These are phyloP conservation scores for Acrodontium crateriforme DNA, from an alignment of 2,329 filamentous ascomycete genomes.

Conservation along the genomic window DNA sequence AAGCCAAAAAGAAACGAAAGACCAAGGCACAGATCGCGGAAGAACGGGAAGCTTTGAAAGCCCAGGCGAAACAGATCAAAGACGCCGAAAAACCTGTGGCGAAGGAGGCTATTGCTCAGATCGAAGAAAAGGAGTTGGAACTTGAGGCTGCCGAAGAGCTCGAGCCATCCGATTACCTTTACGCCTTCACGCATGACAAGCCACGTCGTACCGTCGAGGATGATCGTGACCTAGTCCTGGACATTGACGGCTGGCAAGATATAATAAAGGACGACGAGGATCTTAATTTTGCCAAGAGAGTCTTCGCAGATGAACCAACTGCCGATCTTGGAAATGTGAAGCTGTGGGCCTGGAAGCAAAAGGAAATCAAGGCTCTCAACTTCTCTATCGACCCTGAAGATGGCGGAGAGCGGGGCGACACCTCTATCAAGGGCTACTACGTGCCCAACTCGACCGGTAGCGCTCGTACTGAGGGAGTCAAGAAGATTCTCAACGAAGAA, in stretches of 20 bases:
- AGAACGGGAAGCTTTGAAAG: constrained; percentile 48
- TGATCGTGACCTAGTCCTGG: constrained; percentile 48
- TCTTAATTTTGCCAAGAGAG: constrained; percentile 40
- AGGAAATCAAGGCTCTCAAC: constrained; percentile 57
- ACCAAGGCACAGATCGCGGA: constrained; percentile 67
- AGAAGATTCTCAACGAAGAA: constrained; percentile 91
- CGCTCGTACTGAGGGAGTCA: constrained; percentile 82
- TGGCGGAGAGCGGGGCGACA: constrained; percentile 41
- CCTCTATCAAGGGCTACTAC: constrained; percentile 56
- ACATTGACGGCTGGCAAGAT: constrained; percentile 58
- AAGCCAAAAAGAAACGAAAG: constrained; percentile 48
- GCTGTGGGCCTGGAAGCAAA: constrained; percentile 58
- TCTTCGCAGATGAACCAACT: constrained; percentile 33
- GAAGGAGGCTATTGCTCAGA: constrained; percentile 24
- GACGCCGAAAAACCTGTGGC: constrained; percentile 15
- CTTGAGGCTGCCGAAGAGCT: constrained; percentile 39
- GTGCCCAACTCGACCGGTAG: constrained; percentile 74
- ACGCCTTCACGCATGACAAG: constrained; percentile 45
- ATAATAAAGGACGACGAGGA: constrained; percentile 58
- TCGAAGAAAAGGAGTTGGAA: constrained; percentile 24
- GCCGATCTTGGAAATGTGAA: constrained; percentile 43
- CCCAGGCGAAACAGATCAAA: constrained; percentile 19
- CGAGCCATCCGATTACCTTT: constrained; percentile 38
- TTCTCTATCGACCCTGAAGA: too few species aligned
- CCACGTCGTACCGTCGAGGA: constrained; percentile 54